Base-by-base conservation (phyloP, 257 asterid genomes). In the Thymus quinquecostatus region DNA sequence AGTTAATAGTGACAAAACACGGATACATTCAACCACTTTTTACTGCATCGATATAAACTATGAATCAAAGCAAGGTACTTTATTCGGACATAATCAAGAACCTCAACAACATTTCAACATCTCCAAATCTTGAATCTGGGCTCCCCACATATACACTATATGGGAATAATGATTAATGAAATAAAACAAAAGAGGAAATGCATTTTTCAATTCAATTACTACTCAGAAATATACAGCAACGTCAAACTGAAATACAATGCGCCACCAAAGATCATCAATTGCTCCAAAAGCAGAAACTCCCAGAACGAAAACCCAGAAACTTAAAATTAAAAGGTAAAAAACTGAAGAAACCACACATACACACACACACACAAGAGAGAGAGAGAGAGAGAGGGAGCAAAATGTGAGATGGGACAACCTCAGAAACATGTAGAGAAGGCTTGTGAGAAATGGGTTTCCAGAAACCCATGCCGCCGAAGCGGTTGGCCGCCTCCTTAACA, bases 381-480 rank as follows among this genome's bases (percentile, higher is more conserved):
- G 36, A 10, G 21, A 30, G 41, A 30, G 41, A 57, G 38, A 49
- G 8, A 1, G 27, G 1, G 9, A 50, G 10, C 4, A 63, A 55
- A 74, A 58, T 73, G 69, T 6, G 63, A 66, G 74, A 28, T 10
- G 28, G 50, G 54, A 78, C 59, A 62, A 87, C 92, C 92, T 85
- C 32, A 34, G 82, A 64, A 9, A 72, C 64, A 49, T 49, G 63
- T 28, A 75, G 60, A 51, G 73, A 55, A 73, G 84, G 79, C 70
- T 82, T 83, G 10, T 59, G 85, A 30, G 89, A 77, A 68, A 58
- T 13, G 82, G 99, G 97, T 77, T 76, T 89, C 99, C 99, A 95
- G 79, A 89, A 89, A 10, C 94, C 99, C 79, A 90, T 88, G 4
- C 98, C 99, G 12, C 99, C 99, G 62, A 95, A 95, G 13, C 87